Percentiles rank a stretch among this genome's conserved stretches.
phyloP scores from a whole-genome alignment of 352 stramenopile genomes.

The Globisporangium heterothallicum region DNA sequence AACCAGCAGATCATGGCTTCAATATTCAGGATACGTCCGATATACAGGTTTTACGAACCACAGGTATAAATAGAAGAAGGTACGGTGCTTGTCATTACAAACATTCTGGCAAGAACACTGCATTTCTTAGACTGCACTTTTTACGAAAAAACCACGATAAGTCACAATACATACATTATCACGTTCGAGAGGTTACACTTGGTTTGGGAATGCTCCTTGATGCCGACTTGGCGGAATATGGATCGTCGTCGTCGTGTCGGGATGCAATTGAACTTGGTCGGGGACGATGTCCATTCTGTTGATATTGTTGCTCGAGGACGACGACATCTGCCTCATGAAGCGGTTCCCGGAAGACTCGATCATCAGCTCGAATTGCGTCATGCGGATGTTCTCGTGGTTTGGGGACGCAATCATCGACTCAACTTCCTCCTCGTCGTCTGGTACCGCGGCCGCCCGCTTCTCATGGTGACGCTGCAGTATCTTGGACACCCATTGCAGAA shows the following conservation, averaged over 20 bases:
- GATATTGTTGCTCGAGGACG: constrained; percentile 14
- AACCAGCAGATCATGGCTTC: no score
- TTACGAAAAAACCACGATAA: constrained; percentile 12
- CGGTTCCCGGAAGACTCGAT: constrained; percentile 22
- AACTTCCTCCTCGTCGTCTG: constrained; percentile 14
- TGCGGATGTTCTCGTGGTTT: constrained; percentile 19
- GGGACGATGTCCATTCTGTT: constrained; percentile 14
- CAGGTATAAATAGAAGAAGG: constrained; percentile 1
- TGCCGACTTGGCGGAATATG: constrained; percentile 11
- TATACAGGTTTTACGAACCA: no score
- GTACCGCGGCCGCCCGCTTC: constrained; percentile 12
- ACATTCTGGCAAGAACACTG: not conserved
- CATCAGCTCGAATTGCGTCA: constrained; percentile 43
- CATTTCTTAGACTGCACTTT: constrained; percentile 2
- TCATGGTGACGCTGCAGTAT: constrained; percentile 31
- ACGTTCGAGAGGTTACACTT: not conserved
- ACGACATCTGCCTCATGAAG: constrained; percentile 15
- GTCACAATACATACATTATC: not conserved
- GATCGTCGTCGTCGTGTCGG: constrained; percentile 15
- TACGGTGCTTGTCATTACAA: not conserved
- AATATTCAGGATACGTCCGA: no score
- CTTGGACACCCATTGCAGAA: constrained; percentile 28
- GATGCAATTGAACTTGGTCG: constrained; percentile 13
- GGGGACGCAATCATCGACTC: constrained; percentile 25
- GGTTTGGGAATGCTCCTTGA: not conserved